phyloP scores from a whole-genome alignment of 176 grass and related monocot genomes.

The Avena eriantha region DNA sequence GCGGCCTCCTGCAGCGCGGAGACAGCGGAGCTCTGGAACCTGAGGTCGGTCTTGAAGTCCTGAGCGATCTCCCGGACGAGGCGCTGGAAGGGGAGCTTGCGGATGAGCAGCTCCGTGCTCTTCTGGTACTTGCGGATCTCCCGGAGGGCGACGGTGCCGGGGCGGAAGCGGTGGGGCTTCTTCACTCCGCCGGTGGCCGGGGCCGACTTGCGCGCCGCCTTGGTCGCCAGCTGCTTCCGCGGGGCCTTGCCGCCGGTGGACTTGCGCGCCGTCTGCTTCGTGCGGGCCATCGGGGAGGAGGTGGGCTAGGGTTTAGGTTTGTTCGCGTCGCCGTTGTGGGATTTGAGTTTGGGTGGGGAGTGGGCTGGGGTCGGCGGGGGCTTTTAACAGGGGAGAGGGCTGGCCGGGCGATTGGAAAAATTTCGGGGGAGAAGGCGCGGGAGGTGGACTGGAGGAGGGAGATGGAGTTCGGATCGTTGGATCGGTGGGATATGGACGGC shows the following conservation, averaged over 20 bases:
- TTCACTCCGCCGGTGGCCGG: slow-evolving; percentile 72
- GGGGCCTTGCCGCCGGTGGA: slow-evolving; percentile 75
- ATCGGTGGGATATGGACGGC: background rate
- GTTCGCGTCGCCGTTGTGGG: background rate
- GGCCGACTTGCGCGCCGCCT: slow-evolving; percentile 69
- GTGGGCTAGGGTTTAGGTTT: background rate
- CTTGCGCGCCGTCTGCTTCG: slow-evolving; percentile 77
- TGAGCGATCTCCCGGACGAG: slow-evolving; percentile 43
- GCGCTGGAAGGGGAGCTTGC: no score
- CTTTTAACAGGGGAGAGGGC: background rate
- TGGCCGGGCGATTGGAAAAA: background rate
- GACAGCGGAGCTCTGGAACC: slow-evolving; percentile 25
- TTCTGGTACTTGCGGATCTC: slow-evolving; percentile 90
- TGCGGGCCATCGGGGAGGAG: slow-evolving; percentile 55
- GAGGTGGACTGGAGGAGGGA: background rate
- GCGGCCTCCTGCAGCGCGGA: slow-evolving; percentile 73
- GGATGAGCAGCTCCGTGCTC: slow-evolving; percentile 58
- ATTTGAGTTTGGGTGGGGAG: background rate
- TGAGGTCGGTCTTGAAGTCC: slow-evolving; percentile 79
- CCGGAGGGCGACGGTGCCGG: slow-evolving; percentile 67
- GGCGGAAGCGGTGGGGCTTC: slow-evolving; percentile 80
- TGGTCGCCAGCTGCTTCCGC: slow-evolving; percentile 67
- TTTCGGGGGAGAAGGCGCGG: background rate
- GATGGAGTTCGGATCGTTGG: background rate
- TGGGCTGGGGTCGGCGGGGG: background rate